Percentiles rank a stretch among this genome's conserved stretches.
Conservation (phyloP, 2,329 filamentous ascomycete species). For the Sporothrix mexicana region DNA sequence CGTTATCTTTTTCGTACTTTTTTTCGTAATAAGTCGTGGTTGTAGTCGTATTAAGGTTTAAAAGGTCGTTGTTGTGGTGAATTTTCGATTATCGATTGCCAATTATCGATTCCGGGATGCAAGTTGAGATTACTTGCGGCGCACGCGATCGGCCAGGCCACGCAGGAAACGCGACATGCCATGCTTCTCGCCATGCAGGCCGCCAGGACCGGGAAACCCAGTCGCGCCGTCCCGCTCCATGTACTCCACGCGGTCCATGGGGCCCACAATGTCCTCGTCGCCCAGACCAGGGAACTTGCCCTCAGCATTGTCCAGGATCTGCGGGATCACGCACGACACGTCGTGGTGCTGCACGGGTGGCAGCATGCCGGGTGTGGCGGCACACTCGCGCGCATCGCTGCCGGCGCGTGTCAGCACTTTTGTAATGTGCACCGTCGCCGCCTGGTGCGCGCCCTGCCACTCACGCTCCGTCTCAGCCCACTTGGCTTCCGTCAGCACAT, state of each 20-base stretch:
- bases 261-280: constrained; percentile 91
- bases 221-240: constrained; percentile 23
- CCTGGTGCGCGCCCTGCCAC: constrained; percentile 75
- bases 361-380: constrained; percentile 45
- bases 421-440: constrained; percentile 61
- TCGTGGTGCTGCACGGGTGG: constrained; percentile 53
- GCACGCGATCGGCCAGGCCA: constrained; percentile 49
- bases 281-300: constrained; percentile 89
- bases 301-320: constrained; percentile 68
- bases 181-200: constrained; percentile 26
- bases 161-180: constrained; percentile 53
- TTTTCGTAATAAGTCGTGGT: neutral
- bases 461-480: constrained; percentile 79
- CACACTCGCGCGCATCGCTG: constrained; percentile 39
- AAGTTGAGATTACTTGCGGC: constrained; percentile 16
- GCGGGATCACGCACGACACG: constrained; percentile 69
- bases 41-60: neutral
- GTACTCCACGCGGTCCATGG: constrained; percentile 71
- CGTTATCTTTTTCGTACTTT: neutral
- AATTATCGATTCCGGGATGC: neutral
- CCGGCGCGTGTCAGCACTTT: constrained; percentile 16
- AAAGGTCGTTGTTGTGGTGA: neutral
- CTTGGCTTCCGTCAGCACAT: constrained; percentile 83
- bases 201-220: neutral
- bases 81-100: neutral